Base-by-base conservation (phyloP, 768 basidiomycete species). In the Lentinula edodes region DNA sequence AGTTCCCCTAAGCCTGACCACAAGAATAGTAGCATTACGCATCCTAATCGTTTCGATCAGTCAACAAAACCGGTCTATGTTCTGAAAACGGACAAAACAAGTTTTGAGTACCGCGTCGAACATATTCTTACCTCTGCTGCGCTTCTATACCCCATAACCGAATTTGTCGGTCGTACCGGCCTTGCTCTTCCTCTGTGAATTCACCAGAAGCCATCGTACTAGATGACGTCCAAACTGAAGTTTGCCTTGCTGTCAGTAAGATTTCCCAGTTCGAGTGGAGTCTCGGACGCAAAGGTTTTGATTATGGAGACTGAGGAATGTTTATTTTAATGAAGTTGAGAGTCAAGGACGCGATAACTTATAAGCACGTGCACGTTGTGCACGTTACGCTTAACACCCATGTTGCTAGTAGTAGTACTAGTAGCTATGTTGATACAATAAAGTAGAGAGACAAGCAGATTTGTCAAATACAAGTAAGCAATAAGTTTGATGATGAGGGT, bases 61-160 rank as follows among this genome's bases (percentile, higher is more conserved):
- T 35, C n/a, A 36, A 50, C 10, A 60, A 43, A 60, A 50, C 36
- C 36, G 35, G 5, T 42, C 32, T 18, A 51, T n/a, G 15, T 52
- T 52, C 53, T 28, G 12, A 28, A 59, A 59, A 16, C 48, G 48
- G 58, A 9, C 41, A 28, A 50, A 6, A 35, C 38, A 45, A 34
- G 23, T 10, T 8, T 38, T 38, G 13, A 28, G 39, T 10, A 36
- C 45, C 35, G 41, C 18, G 58, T 36, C 45, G 45, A 48, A 38
- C 16, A 34, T 34, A 15, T 64, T 68, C 77, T 63, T 66, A 92
- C 95, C 90, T 84, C 75, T 97, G 93, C 72, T 99, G 97, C 39
- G 97, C 97, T 72, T 98, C 97, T 45, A 98, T 84, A 50, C 97
- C 97, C 97, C 97, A 99, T 66, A 98, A 76, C 35, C 96, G 86